A percentile compares a stretch with the other conserved stretches of the same genome.
phyloP scores from a whole-genome alignment of 2,329 filamentous ascomycete species.

The Didymella pinodella region DNA sequence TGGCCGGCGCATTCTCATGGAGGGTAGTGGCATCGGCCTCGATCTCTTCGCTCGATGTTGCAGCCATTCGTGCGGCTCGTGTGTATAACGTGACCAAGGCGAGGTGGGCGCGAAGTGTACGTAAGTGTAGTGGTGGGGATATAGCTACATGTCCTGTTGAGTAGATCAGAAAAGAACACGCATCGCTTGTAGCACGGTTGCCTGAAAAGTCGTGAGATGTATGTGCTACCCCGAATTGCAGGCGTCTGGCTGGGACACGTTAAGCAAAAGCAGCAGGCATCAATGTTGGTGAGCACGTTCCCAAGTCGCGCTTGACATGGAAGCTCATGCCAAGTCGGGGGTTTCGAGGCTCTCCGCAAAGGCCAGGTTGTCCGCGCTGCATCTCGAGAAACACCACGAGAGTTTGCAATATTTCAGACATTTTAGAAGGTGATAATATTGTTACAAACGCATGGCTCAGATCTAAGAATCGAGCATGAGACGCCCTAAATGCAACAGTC shows the following conservation, averaged over 20 bases:
- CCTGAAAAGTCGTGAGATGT: conserved; percentile 12
- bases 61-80: conserved; percentile 14
- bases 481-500: conserved; percentile 44
- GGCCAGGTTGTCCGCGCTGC: conserved; percentile 26
- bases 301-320: conserved; percentile 9
- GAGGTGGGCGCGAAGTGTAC: conserved; percentile 30
- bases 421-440: conserved; percentile 17
- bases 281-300: conserved; percentile 15
- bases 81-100: conserved; percentile 22
- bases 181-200: conserved; percentile 36
- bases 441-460: conserved; percentile 26
- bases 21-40: conserved; percentile 34
- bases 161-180: conserved; percentile 32
- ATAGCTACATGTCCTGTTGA: conserved; percentile 39
- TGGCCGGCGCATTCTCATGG: conserved; percentile 35
- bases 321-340: conserved; percentile 25
- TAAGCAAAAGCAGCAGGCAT: conserved; percentile 29
- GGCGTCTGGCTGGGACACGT: conserved; percentile 23
- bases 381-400: conserved; percentile 4
- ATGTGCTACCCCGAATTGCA: conserved; percentile 6
- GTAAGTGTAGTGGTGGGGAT: conserved; percentile 35
- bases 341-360: conserved; percentile 25
- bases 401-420: not conserved
- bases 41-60: conserved; percentile 43
- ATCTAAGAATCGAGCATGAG: conserved; percentile 29